Evolutionary conservation across 768 basidiomycete species (phyloP).

Genomic region (Amanita exitialis): DNA sequence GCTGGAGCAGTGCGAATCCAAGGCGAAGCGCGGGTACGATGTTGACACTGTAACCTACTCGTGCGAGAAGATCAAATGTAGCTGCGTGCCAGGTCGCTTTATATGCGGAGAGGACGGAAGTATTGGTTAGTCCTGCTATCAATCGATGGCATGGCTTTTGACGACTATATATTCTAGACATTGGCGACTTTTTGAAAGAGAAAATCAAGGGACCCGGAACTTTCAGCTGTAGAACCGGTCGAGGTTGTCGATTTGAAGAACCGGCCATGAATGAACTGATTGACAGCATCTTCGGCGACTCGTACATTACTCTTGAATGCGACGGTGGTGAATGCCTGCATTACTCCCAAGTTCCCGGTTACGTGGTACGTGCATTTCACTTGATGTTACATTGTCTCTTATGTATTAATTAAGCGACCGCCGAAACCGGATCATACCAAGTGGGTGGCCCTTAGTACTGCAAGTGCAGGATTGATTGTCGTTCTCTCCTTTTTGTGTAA

Average conservation of each 20-base stretch:
- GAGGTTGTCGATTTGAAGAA: conserved; percentile 86
- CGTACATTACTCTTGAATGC: conserved; percentile 80
- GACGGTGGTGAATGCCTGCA: conserved; percentile 90
- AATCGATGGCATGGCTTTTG: not conserved
- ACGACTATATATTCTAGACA: conserved; percentile 42
- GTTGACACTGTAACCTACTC: conserved; percentile 66
- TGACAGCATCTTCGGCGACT: conserved; percentile 87
- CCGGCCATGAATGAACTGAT: conserved; percentile 96
- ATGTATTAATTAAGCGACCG: conserved; percentile 45
- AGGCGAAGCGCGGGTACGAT: conserved; percentile 39
- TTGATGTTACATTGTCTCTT: not conserved
- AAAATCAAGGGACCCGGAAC: conserved; percentile 85
- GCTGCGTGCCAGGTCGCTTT: conserved; percentile 89
- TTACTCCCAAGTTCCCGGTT: conserved; percentile 92
- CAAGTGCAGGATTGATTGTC: conserved; percentile 68
- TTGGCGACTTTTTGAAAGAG: conserved; percentile 85
- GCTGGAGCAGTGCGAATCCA: conserved; percentile 58
- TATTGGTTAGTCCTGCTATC: conserved; percentile 51
- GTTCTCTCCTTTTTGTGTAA: conserved; percentile 53
- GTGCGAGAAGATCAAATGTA: conserved; percentile 81
- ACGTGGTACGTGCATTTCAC: conserved; percentile 34
- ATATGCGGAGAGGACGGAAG: conserved; percentile 94
- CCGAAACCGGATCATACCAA: conserved; percentile 73
- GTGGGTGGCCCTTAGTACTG: conserved; percentile 81
- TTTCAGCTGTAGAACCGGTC: conserved; percentile 67